Percentiles rank a stretch among this genome's conserved stretches.
Conservation (phyloP, 2,329 filamentous ascomycete species). For the Pseudomassariella vexata region DNA sequence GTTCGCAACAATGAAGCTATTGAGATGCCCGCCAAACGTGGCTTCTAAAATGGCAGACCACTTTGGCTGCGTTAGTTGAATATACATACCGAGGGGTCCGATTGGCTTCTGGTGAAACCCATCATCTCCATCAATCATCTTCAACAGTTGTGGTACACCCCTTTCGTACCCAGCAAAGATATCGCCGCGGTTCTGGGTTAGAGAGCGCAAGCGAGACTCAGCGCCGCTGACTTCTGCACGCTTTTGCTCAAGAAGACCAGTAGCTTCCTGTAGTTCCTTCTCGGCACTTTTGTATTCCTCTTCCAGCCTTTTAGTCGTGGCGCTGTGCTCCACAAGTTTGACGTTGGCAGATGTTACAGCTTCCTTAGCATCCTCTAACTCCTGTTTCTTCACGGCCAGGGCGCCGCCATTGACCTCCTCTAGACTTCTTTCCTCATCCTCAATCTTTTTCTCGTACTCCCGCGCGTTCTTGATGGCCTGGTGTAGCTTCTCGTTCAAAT, state of each 20-base stretch:
- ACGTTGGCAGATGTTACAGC: conserved; percentile 36
- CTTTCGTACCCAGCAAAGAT: conserved; percentile 59
- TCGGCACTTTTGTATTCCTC: conserved; percentile 22
- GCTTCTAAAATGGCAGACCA: conserved; percentile 83
- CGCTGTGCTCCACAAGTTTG: conserved; percentile 17
- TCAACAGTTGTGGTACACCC: conserved; percentile 58
- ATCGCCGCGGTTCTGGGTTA: conserved; percentile 53
- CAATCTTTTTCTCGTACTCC: conserved; percentile 40
- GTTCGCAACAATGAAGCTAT: conserved; percentile 74
- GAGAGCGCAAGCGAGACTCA: conserved; percentile 40
- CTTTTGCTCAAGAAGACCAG: conserved; percentile 35
- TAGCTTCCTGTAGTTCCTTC: conserved; percentile 19
- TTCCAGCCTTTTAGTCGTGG: conserved; percentile 16
- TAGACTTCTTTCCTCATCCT: conserved; percentile 55
- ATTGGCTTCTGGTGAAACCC: conserved; percentile 69
- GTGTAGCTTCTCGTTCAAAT: conserved; percentile 55
- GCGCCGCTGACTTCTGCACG: conserved; percentile 47
- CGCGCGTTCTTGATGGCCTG: conserved; percentile 41
- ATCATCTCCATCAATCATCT: conserved; percentile 61
- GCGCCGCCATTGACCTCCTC: conserved; percentile 64
- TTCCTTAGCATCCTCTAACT: conserved; percentile 54
- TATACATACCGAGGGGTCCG: conserved; percentile 75
- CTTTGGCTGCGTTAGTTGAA: conserved; percentile 69
- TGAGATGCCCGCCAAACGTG: conserved; percentile 62
- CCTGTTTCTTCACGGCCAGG: conserved; percentile 53